Evolutionary conservation across 129 eudicot genomes (phyloP).

Genomic region (Flaveria linearis): DNA sequence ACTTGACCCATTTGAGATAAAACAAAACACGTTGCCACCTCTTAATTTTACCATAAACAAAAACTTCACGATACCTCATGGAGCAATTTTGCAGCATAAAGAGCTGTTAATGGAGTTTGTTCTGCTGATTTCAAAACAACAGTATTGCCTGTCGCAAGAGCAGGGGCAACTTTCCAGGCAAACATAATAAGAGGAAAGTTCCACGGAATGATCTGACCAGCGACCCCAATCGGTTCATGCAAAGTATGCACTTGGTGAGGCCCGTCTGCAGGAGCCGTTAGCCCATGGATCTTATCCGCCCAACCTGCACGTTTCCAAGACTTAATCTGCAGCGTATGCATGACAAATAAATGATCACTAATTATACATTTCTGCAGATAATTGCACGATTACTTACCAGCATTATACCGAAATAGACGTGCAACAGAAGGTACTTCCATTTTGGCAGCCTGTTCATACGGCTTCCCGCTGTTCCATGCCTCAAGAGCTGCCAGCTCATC

Average conservation of each 20-base stretch:
- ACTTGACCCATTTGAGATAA: neutral
- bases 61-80: conserved; percentile 41
- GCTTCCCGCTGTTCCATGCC: conserved; percentile 64
- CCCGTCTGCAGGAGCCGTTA: conserved; percentile 65
- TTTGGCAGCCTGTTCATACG: conserved; percentile 49
- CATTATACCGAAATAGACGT: conserved; percentile 61
- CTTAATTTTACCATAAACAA: conserved; percentile 14
- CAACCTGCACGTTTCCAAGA: conserved; percentile 42
- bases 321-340: neutral
- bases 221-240: conserved; percentile 67
- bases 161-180: conserved; percentile 75
- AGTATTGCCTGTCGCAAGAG: conserved; percentile 58
- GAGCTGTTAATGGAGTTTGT: conserved; percentile 65
- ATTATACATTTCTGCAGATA: neutral
- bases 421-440: conserved; percentile 47
- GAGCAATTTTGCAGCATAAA: conserved; percentile 47
- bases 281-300: conserved; percentile 76
- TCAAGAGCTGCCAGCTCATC: conserved; percentile 61
- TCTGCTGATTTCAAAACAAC: conserved; percentile 56
- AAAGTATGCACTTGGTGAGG: conserved; percentile 56
- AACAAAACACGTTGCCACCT: neutral
- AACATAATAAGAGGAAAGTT: conserved; percentile 68
- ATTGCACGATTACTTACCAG: conserved; percentile 36
- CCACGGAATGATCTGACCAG: conserved; percentile 67
- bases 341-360: neutral